Conservation (phyloP, 1,284 basidiomycete genomes). For the Uromyces viciae-fabae region DNA sequence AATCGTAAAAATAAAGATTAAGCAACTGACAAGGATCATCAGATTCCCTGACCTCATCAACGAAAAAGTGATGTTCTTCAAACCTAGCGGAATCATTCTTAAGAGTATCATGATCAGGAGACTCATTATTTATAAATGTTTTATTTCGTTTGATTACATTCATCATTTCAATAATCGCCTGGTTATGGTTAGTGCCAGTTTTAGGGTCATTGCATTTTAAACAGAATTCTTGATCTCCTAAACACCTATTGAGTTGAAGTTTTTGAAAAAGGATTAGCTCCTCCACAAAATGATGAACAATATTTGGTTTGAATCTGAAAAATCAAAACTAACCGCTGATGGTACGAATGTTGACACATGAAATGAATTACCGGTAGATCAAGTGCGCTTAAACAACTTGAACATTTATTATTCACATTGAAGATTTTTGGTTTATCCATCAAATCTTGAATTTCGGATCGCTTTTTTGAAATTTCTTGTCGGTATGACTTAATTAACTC, state of each 20-base stretch:
- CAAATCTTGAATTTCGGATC: slow-evolving; percentile 75
- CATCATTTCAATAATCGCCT: slow-evolving; percentile 34
- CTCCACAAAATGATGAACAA: too few species aligned
- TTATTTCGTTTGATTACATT: neutral
- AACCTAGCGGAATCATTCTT: neutral
- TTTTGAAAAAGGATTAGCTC: too few species aligned
- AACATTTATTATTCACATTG: slow-evolving; percentile 79
- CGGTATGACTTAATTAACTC: slow-evolving; percentile 80
- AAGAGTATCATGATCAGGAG: neutral
- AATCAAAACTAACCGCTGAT: slow-evolving; percentile 67
- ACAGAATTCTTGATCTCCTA: slow-evolving; percentile 12
- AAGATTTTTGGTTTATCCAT: slow-evolving; percentile 76
- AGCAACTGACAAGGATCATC: slow-evolving; percentile 36
- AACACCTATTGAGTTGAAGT: too few species aligned
- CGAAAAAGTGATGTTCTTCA: slow-evolving; percentile 25
- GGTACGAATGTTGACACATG: slow-evolving; percentile 97
- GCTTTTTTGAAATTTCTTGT: slow-evolving; percentile 72
- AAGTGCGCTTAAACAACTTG: slow-evolving; percentile 73
- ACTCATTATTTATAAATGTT: neutral
- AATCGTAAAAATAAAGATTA: neutral
- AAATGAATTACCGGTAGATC: slow-evolving; percentile 92
- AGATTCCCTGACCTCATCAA: slow-evolving; percentile 16
- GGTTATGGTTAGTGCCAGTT: neutral
- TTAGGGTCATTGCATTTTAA: neutral
- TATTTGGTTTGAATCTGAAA: neutral